Conservation (phyloP, 1,139 yeast genomes). For the Suhomyces yuchorum region DNA sequence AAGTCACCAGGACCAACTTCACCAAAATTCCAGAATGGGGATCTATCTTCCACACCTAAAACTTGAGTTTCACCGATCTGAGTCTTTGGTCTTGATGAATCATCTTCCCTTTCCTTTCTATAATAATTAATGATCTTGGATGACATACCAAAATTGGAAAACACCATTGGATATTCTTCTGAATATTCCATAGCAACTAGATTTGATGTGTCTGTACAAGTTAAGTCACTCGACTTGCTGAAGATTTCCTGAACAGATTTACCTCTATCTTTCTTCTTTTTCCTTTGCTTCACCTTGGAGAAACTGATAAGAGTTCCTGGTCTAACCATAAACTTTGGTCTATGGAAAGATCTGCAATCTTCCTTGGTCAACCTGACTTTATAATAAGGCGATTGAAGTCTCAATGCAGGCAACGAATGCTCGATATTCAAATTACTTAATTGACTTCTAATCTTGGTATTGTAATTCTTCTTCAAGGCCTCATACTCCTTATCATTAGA, state of each 20-base stretch:
- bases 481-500: conserved; percentile 91
- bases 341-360: conserved; percentile 78
- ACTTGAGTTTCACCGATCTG: conserved; percentile 95
- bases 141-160: conserved; percentile 95
- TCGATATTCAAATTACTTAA: conserved; percentile 90
- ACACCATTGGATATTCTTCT: conserved; percentile 82
- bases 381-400: conserved; percentile 90
- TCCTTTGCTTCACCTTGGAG: conserved; percentile 74
- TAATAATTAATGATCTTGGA: conserved; percentile 91
- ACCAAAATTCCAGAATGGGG: conserved; percentile 99
- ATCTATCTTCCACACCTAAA: conserved; percentile 89
- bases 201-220: conserved; percentile 80
- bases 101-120: conserved; percentile 80
- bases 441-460: conserved; percentile 89
- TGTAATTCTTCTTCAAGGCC: conserved; percentile 78
- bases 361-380: conserved; percentile 72
- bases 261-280: conserved; percentile 87
- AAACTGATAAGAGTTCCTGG: conserved; percentile 80
- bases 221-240: conserved; percentile 69
- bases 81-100: conserved; percentile 82
- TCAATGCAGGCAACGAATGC: conserved; percentile 84
- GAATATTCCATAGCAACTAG: conserved; percentile 83
- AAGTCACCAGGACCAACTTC: conserved; percentile 93
- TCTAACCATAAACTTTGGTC: conserved; percentile 72
- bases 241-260: conserved; percentile 77